A percentile compares a stretch with the other conserved stretches of the same genome.
These are phyloP conservation scores for Phialemonium atrogriseum DNA, from an alignment of 2,329 filamentous ascomycete genomes.

Conservation along the genomic window DNA sequence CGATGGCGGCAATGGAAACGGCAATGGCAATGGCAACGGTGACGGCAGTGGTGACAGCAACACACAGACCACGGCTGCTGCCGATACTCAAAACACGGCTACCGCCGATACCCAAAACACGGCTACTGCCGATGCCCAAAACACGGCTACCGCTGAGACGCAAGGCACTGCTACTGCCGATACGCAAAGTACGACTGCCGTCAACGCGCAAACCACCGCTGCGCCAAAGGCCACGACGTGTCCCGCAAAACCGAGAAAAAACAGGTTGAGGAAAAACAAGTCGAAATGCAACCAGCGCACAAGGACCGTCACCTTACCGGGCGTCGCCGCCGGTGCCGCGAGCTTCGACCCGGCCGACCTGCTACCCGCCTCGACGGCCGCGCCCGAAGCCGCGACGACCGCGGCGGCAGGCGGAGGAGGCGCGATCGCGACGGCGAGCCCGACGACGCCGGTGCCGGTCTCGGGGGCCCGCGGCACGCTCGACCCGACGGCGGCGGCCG, in stretches of 20 bases:
- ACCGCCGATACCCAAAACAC: background rate
- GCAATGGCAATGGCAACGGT: slow-evolving; percentile 5
- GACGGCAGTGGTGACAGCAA: slow-evolving; percentile 4
- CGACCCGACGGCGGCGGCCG: slow-evolving; percentile 39
- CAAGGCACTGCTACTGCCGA: background rate
- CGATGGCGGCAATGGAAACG: slow-evolving; percentile 3
- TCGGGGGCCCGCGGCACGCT: slow-evolving; percentile 41
- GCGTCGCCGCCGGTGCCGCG: too few relatives aligned
- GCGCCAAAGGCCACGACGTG: background rate
- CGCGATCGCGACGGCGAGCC: slow-evolving; percentile 25
- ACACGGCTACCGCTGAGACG: background rate
- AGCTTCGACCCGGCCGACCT: too few relatives aligned
- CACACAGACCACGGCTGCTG: slow-evolving; percentile 11
- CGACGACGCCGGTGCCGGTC: slow-evolving; percentile 35
- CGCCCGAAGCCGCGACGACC: background rate
- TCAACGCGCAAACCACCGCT: too few relatives aligned
- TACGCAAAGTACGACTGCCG: too few relatives aligned
- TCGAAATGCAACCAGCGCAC: slow-evolving; percentile 1
- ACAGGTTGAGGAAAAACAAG: background rate
- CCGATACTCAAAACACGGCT: slow-evolving; percentile 2
- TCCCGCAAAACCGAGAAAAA: background rate
- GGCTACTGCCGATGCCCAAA: background rate
- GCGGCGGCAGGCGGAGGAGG: slow-evolving; percentile 6
- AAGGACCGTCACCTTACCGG: slow-evolving; percentile 1
- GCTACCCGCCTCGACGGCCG: slow-evolving; percentile 2